These are phyloP conservation scores for Fusarium sp. DNA, from an alignment of 2,329 filamentous ascomycete species.

Conservation along the genomic window DNA sequence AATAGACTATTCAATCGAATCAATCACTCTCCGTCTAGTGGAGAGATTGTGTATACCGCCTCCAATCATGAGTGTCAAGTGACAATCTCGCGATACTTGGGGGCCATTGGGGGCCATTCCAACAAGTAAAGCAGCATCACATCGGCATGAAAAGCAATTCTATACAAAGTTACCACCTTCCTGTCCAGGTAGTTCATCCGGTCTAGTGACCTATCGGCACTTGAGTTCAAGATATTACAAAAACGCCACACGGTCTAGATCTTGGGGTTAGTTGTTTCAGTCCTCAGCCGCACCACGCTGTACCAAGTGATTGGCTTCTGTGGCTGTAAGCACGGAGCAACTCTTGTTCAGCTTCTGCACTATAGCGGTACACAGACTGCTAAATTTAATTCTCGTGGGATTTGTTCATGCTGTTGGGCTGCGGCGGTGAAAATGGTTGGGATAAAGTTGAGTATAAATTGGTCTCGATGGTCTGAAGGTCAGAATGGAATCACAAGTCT, in stretches of 20 bases:
- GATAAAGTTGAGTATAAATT: background rate
- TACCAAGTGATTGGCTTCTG: background rate
- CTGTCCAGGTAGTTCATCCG: background rate
- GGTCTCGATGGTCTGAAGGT: background rate
- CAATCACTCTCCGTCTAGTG: accelerated
- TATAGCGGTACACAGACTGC: background rate
- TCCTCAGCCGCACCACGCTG: background rate
- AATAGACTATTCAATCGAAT: background rate
- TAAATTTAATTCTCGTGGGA: background rate
- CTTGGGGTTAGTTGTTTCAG: background rate
- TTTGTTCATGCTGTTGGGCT: background rate
- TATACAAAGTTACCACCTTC: background rate
- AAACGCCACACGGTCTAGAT: background rate
- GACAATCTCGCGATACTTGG: background rate
- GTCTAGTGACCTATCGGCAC: background rate
- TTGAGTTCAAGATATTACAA: background rate
- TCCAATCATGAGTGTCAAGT: background rate
- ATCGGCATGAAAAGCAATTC: background rate
- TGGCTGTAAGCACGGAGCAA: slow-evolving; percentile 3
- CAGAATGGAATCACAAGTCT: accelerated
- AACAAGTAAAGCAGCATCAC: accelerated
- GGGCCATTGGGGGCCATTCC: background rate
- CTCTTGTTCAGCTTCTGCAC: background rate
- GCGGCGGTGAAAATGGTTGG: no score
- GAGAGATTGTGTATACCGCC: accelerated